Evolutionary conservation across 805 yeast species (phyloP), one percentile per base, ranked within the genome.

Genomic region (Wickerhamiella sergipiensis): DNA sequence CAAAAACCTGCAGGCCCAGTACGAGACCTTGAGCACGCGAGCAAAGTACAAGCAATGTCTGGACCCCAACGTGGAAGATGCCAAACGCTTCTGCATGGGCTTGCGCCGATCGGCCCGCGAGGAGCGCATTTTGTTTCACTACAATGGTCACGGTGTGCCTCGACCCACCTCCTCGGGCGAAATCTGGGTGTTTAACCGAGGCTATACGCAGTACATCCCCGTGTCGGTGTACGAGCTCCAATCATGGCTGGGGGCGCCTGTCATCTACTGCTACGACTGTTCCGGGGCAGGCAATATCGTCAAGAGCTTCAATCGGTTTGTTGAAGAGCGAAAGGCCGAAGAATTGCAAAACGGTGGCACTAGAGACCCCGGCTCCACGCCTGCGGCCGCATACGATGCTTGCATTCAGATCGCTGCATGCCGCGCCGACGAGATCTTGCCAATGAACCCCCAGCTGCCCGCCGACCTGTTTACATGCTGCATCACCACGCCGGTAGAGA

Each of bases 71-170:
- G 96, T 89, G 19, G 98, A 92, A 62, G 98, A 92, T 62, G 83
- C 88, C 40, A 90, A 90, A 63, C 73, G 97, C 47, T 84, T 89
- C 58, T 89, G 97, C 64, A 83, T 86, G 57, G 84, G 94, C 0
- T 69, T 92, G 53, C 73, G 98, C 57, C 74, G 97, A 51, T 83
- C 84, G 52, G 95, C 97, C 2, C 86, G 89, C 61, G 97, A 90
- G 55, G 97, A 90, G 64, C 74, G 98, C 53, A 84, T 90, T 9
- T 65, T 92, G 50, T 90, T 92, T 65, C 97, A 92, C 64, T 92
- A 92, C 65, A 92, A 92, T 60, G 98, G 98, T 6, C 98, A 92
- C 63, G 98, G 98, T 22, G 98, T 92, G 1, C 98, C 98, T 0
- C 87, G 87, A 60, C 97, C 98, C 0, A 92, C 98, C 0, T 80